Percentiles rank a stretch among this genome's conserved stretches.
Evolutionary conservation across 2,329 filamentous ascomycete species (phyloP).

Genomic region (Exophiala phaeomuriformis): DNA sequence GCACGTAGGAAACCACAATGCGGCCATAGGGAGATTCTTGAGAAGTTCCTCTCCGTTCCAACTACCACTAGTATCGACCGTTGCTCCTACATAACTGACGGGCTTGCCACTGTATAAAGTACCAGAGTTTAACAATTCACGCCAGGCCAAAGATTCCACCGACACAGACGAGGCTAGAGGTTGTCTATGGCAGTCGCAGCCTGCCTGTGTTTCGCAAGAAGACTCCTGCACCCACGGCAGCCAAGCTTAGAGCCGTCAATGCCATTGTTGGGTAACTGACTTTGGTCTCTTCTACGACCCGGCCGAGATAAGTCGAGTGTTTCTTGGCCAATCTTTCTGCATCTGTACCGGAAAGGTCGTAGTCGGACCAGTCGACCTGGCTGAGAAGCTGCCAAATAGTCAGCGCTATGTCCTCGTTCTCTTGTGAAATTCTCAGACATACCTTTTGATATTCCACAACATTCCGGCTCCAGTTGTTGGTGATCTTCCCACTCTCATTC

Average conservation of each 20-base stretch:
- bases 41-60: too few relatives aligned
- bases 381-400: constrained; percentile 24
- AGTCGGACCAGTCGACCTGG: constrained; percentile 29
- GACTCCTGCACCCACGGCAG: constrained; percentile 42
- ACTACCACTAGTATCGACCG: too few relatives aligned
- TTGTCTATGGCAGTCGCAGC: constrained; percentile 6
- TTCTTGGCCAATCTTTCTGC: constrained; percentile 17
- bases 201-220: constrained; percentile 15
- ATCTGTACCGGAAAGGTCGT: constrained; percentile 24
- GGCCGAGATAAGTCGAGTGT: constrained; percentile 25
- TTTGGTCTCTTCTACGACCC: constrained; percentile 34
- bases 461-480: constrained; percentile 51
- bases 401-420: neutral
- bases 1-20: too few relatives aligned
- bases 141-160: too few relatives aligned
- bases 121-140: too few relatives aligned
- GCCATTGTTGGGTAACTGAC: constrained; percentile 38
- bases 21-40: too few relatives aligned
- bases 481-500: constrained; percentile 45
- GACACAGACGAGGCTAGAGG: neutral
- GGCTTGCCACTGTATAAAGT: too few relatives aligned
- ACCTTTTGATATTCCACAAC: constrained; percentile 50
- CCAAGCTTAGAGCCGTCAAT: constrained; percentile 69
- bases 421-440: neutral
- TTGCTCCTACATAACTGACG: too few relatives aligned